These are phyloP conservation scores for Pythium phragmiticola DNA, from an alignment of 352 stramenopile genomes.

Conservation along the genomic window DNA sequence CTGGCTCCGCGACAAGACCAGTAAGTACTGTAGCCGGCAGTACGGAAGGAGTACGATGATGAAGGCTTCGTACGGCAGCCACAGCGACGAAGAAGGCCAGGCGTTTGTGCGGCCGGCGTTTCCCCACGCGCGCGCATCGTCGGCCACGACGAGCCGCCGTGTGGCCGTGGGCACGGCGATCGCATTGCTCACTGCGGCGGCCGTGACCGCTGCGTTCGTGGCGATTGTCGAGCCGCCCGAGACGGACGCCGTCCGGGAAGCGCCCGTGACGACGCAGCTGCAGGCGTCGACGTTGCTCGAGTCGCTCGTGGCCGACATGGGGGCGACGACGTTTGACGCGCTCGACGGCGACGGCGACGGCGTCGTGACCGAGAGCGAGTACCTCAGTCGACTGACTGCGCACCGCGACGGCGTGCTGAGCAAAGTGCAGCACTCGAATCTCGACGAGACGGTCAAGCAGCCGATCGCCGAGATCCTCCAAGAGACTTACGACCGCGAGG, in stretches of 20 bases:
- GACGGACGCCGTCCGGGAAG: not conserved
- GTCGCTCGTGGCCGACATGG: not conserved
- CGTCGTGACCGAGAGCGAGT: conserved; percentile 24
- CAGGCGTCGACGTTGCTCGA: not conserved
- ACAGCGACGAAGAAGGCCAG: conserved; percentile 23
- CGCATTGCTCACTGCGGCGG: conserved; percentile 9
- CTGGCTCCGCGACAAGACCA: too few relatives aligned
- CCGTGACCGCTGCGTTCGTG: conserved; percentile 14
- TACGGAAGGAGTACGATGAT: not conserved
- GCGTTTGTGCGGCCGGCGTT: conserved; percentile 17
- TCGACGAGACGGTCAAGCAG: conserved; percentile 16
- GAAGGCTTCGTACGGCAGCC: conserved; percentile 20
- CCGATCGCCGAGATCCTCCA: conserved; percentile 14
- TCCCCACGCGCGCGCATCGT: not conserved
- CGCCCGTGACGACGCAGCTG: not conserved
- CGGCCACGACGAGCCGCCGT: conserved; percentile 1
- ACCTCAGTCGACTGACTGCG: conserved; percentile 6
- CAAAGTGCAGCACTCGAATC: conserved; percentile 19
- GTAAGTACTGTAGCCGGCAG: too few relatives aligned
- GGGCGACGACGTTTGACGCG: conserved; percentile 6
- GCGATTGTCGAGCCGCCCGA: not conserved
- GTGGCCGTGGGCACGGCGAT: conserved; percentile 10
- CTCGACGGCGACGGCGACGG: conserved; percentile 22
- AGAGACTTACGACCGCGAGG: conserved; percentile 17
- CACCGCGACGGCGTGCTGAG: conserved; percentile 17